Evolutionary conservation across 345 rosid species (phyloP).

Genomic region (Adansonia digitata): DNA sequence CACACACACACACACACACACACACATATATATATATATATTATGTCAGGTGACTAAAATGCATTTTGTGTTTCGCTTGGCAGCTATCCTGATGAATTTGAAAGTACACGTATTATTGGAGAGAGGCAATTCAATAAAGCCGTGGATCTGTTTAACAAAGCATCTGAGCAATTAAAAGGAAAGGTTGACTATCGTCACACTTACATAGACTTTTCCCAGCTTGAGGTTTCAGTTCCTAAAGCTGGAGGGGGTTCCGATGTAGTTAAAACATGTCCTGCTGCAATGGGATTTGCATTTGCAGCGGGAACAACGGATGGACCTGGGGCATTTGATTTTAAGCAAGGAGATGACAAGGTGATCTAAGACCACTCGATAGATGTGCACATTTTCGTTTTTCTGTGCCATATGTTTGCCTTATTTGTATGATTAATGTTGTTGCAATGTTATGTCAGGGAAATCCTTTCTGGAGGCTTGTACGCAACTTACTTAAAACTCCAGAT

Average conservation of each 20-base stretch:
- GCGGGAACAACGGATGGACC: constrained; percentile 99
- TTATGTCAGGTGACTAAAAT: constrained; percentile 8
- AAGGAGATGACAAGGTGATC: constrained; percentile 84
- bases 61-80: constrained; percentile 19
- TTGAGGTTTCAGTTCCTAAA: constrained; percentile 57
- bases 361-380: not conserved
- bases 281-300: constrained; percentile 96
- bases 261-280: constrained; percentile 91
- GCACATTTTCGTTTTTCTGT: constrained; percentile 2
- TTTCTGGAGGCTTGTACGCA: constrained; percentile 83
- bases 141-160: constrained; percentile 67
- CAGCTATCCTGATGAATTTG: constrained; percentile 95
- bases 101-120: constrained; percentile 88
- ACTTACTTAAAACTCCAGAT: constrained; percentile 64
- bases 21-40: too few relatives aligned
- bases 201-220: constrained; percentile 81
- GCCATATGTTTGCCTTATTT: constrained; percentile 12
- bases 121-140: constrained; percentile 88
- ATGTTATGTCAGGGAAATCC: constrained; percentile 68
- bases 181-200: constrained; percentile 76
- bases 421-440: not conserved
- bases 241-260: constrained; percentile 63
- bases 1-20: too few relatives aligned
- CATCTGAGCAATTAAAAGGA: constrained; percentile 76
- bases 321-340: constrained; percentile 97